Percentiles rank a stretch among this genome's conserved stretches.
Evolutionary conservation across 495 filamentous ascomycete genomes (phyloP).

Genomic region (Choiromyces venosus): DNA sequence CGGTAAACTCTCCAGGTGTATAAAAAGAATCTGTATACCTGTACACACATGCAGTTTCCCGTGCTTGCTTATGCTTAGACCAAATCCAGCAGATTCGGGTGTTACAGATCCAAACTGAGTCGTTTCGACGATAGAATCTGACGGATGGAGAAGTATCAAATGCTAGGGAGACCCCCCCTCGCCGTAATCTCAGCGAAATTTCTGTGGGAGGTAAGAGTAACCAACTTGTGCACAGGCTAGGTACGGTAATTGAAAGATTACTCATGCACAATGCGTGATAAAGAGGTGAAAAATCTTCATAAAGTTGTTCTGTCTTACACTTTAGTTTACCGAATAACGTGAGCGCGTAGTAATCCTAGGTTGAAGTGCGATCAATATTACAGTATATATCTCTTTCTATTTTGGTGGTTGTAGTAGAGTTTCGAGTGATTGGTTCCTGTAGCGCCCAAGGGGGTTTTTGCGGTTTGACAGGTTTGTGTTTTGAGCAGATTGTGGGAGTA

Average conservation of each 20-base stretch:
- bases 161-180: background rate
- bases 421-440: background rate
- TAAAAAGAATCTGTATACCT: background rate
- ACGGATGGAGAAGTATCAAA: background rate
- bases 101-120: background rate
- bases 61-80: background rate
- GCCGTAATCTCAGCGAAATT: background rate
- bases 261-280: background rate
- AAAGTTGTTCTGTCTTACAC: background rate
- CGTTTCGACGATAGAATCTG: background rate
- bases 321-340: constrained; percentile 3
- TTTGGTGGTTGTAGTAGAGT: background rate
- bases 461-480: background rate
- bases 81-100: background rate
- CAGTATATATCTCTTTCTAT: background rate
- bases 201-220: background rate
- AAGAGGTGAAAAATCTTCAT: background rate
- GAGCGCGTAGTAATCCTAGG: background rate
- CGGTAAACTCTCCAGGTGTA: background rate
- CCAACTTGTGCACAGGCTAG: background rate
- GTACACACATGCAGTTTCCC: background rate
- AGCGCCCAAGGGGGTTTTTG: background rate
- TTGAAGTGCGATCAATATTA: background rate
- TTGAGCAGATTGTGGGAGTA: background rate
- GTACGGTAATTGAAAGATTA: background rate